Conservation (phyloP, 768 basidiomycete genomes). For the Trametopsis cervina region DNA sequence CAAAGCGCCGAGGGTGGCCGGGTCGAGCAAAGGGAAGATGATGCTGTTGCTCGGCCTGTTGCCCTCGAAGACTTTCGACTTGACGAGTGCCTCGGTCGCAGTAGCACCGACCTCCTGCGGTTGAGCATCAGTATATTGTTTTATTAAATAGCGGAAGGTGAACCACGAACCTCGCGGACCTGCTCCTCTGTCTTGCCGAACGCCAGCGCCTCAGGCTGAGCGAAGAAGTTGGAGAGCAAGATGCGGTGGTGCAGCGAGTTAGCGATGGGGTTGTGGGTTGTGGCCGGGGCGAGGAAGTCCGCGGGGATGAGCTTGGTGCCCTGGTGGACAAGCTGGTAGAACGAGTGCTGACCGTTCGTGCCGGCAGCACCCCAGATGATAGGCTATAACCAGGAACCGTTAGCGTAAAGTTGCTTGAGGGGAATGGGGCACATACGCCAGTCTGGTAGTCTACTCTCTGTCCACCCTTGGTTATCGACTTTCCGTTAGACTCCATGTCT, state of each 20-base stretch:
- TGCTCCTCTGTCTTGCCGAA: slow-evolving; percentile 95
- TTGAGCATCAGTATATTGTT: neutral
- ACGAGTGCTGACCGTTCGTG: slow-evolving; percentile 98
- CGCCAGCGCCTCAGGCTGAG: slow-evolving; percentile 94
- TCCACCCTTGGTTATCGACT: slow-evolving; percentile 91
- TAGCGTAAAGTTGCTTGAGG: slow-evolving; percentile 4
- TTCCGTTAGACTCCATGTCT: slow-evolving; percentile 99
- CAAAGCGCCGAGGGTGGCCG: slow-evolving; percentile 79
- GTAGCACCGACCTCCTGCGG: slow-evolving; percentile 49
- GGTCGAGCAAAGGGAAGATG: slow-evolving; percentile 89
- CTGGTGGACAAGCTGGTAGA: slow-evolving; percentile 96
- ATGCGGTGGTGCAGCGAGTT: slow-evolving; percentile 94
- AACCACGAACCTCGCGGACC: slow-evolving; percentile 40
- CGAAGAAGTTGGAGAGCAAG: slow-evolving; percentile 95
- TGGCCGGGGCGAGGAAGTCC: slow-evolving; percentile 88
- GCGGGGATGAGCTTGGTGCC: slow-evolving; percentile 89
- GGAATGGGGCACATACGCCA: slow-evolving; percentile 50
- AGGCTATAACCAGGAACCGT: slow-evolving; percentile 42
- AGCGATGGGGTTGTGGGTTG: slow-evolving; percentile 82
- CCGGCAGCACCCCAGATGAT: slow-evolving; percentile 99
- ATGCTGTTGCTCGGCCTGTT: slow-evolving; percentile 97
- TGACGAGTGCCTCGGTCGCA: slow-evolving; percentile 79
- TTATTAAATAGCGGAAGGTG: neutral
- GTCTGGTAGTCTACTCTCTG: slow-evolving; percentile 93
- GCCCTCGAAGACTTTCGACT: slow-evolving; percentile 97